Conservation (phyloP, 148 eudicot genomes). For the Dysphania ambrosioides region DNA sequence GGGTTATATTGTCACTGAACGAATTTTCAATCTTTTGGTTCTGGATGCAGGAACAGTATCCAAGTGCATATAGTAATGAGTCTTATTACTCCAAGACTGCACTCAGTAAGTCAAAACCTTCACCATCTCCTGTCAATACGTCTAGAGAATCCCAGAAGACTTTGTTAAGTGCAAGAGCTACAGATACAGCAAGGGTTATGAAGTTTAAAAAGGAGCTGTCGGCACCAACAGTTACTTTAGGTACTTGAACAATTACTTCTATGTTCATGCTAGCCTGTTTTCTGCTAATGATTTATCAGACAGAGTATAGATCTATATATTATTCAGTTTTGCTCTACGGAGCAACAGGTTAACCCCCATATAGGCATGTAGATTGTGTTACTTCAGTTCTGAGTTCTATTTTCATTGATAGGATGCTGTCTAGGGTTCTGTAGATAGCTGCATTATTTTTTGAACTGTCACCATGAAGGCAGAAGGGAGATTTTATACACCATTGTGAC, state of each 20-base stretch:
- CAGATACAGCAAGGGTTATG: constrained; percentile 87
- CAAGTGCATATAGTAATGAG: constrained; percentile 31
- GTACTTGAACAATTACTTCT: constrained; percentile 31
- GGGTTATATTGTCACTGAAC: background rate
- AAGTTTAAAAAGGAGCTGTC: constrained; percentile 85
- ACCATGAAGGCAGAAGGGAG: background rate
- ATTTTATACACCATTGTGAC: background rate
- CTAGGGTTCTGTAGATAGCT: background rate
- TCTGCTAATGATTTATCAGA: background rate
- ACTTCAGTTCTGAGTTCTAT: background rate
- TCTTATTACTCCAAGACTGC: constrained; percentile 36
- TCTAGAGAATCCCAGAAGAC: constrained; percentile 60
- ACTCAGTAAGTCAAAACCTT: constrained; percentile 43
- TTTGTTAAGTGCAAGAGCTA: constrained; percentile 65
- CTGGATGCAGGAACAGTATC: constrained; percentile 46
- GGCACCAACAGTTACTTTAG: constrained; percentile 65
- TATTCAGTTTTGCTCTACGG: background rate
- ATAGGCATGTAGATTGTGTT: background rate
- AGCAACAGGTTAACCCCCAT: background rate
- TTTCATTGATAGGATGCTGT: background rate
- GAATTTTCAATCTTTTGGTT: constrained; percentile 16
- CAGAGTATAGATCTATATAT: constrained; percentile 4
- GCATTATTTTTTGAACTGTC: background rate
- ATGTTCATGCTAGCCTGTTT: background rate
- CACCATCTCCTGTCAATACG: constrained; percentile 36